Conservation (phyloP, 2,329 filamentous ascomycete species). For the Colletotrichum lentis region DNA sequence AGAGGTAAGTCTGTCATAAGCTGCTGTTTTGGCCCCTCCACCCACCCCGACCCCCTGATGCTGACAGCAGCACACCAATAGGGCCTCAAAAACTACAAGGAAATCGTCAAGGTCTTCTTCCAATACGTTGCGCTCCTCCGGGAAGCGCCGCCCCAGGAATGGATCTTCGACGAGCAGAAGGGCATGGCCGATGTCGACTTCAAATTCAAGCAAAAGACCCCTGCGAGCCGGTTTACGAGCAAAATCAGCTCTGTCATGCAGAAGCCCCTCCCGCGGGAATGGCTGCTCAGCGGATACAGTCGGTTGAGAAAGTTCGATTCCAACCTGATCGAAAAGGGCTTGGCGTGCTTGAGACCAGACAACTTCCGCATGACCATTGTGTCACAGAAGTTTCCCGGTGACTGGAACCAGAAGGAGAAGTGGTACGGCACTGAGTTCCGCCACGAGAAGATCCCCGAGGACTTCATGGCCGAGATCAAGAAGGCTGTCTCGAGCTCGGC, state of each 20-base stretch:
- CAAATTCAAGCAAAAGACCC: slow-evolving; percentile 91
- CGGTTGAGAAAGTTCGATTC: slow-evolving; percentile 83
- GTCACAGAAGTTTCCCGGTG: slow-evolving; percentile 82
- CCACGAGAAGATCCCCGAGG: slow-evolving; percentile 77
- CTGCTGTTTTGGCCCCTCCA: background rate
- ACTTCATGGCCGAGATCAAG: slow-evolving; percentile 76
- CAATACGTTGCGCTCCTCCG: slow-evolving; percentile 89
- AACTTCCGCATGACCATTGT: slow-evolving; percentile 88
- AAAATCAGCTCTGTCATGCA: slow-evolving; percentile 89
- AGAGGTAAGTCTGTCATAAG: slow-evolving; percentile 63
- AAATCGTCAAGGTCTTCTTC: slow-evolving; percentile 85
- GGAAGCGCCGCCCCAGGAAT: slow-evolving; percentile 82
- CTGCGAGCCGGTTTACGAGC: slow-evolving; percentile 88
- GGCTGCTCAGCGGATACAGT: slow-evolving; percentile 82
- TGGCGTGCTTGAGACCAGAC: slow-evolving; percentile 80
- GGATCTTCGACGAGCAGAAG: slow-evolving; percentile 94
- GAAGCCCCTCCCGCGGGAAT: slow-evolving; percentile 83
- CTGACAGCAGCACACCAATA: slow-evolving; percentile 41
- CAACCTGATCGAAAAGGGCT: slow-evolving; percentile 74
- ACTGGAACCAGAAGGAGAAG: slow-evolving; percentile 88
- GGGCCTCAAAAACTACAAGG: slow-evolving; percentile 80
- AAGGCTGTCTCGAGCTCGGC: slow-evolving; percentile 67
- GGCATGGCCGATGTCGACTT: slow-evolving; percentile 92
- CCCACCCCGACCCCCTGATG: background rate
- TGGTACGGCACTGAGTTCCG: slow-evolving; percentile 99